phyloP scores from a whole-genome alignment of 768 basidiomycete species.

The Russula foetens region DNA sequence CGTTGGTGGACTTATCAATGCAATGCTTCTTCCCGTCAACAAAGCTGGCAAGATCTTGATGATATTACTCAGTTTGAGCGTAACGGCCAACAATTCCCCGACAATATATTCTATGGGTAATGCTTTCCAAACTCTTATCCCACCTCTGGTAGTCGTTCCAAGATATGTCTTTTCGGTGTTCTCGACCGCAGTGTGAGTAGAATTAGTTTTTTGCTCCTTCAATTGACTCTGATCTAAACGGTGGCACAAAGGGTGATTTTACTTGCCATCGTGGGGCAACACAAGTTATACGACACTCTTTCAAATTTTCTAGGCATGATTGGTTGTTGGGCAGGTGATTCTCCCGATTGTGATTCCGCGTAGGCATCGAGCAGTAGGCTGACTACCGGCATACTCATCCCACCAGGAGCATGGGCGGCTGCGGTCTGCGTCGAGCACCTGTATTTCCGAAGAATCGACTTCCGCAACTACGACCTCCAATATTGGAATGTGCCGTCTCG shows the following conservation, averaged over 20 bases:
- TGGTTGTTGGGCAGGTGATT: slow-evolving; percentile 31
- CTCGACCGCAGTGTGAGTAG: slow-evolving; percentile 55
- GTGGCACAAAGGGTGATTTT: slow-evolving; percentile 45
- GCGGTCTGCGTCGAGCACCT: slow-evolving; percentile 62
- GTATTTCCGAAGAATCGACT: slow-evolving; percentile 47
- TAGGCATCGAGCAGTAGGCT: slow-evolving; percentile 25
- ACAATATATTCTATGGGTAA: slow-evolving; percentile 78
- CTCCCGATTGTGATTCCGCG: background rate
- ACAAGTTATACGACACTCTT: slow-evolving; percentile 54
- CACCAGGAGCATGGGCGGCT: slow-evolving; percentile 37
- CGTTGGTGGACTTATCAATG: slow-evolving; percentile 56
- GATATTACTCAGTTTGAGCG: slow-evolving; percentile 65
- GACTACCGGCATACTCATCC: slow-evolving; percentile 50
- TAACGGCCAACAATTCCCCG: slow-evolving; percentile 73
- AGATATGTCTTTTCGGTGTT: slow-evolving; percentile 63
- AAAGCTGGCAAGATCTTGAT: slow-evolving; percentile 66
- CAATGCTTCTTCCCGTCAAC: slow-evolving; percentile 51
- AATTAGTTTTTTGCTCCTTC: background rate
- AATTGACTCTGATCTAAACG: background rate
- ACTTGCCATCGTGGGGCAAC: slow-evolving; percentile 60
- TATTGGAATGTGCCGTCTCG: slow-evolving; percentile 45
- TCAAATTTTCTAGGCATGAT: slow-evolving; percentile 62
- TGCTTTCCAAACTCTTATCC: slow-evolving; percentile 62
- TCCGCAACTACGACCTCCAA: slow-evolving; percentile 39
- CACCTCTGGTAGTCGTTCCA: slow-evolving; percentile 48